These are phyloP conservation scores for Phytophthora tentaculata DNA, from an alignment of 352 stramenopile genomes.

Conservation along the genomic window DNA sequence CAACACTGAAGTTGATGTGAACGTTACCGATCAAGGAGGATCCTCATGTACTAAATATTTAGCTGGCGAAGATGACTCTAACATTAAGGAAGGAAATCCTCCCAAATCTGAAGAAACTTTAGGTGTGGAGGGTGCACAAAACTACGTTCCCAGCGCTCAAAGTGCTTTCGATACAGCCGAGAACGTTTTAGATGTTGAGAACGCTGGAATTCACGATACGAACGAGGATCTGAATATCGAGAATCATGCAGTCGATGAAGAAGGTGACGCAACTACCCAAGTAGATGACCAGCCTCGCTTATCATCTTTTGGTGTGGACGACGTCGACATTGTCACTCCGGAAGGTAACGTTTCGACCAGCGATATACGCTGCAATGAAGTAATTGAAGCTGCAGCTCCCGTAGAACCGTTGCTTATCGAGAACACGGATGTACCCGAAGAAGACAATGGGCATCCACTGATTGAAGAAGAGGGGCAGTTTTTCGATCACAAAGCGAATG, in stretches of 20 bases:
- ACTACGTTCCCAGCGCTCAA: not conserved
- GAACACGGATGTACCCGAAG: not conserved
- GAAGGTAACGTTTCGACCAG: not conserved
- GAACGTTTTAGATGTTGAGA: no score
- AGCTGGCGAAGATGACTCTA: not conserved
- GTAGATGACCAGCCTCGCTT: conserved; percentile 1
- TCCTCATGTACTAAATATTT: no score
- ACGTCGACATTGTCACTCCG: not conserved
- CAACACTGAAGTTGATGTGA: not conserved
- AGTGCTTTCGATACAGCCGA: not conserved
- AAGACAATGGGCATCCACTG: not conserved
- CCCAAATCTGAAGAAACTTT: not conserved
- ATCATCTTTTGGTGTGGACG: not conserved
- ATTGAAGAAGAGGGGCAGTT: conserved; percentile 1
- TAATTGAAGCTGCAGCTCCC: not conserved
- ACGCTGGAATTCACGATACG: not conserved
- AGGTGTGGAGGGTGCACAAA: conserved; percentile 3
- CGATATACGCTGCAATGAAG: not conserved
- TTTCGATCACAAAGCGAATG: not conserved
- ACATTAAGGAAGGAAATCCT: not conserved
- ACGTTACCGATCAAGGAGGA: not conserved
- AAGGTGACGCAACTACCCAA: not conserved
- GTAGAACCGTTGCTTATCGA: not conserved
- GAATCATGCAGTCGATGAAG: not conserved
- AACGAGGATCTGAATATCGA: no score